Percentiles rank a stretch among this genome's conserved stretches.
phyloP scores from a whole-genome alignment of 306 rosid species.

The Castanea mollissima region DNA sequence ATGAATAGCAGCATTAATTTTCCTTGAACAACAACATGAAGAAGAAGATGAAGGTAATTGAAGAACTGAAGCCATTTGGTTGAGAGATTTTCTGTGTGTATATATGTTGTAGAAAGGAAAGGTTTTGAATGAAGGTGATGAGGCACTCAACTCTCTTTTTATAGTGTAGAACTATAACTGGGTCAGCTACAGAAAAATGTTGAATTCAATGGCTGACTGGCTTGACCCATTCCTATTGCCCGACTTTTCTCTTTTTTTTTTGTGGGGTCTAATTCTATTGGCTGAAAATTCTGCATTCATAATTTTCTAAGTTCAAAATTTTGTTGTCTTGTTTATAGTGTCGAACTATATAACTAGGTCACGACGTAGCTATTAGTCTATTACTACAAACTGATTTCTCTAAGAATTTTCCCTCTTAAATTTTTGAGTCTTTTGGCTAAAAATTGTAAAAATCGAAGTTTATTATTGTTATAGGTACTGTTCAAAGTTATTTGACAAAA shows the following conservation, averaged over 20 bases:
- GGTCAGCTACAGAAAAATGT: constrained; percentile 32
- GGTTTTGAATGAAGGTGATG: not conserved
- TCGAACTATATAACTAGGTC: no score
- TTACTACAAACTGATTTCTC: no score
- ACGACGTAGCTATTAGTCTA: no score
- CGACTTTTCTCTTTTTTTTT: not conserved
- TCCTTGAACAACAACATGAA: constrained; percentile 25
- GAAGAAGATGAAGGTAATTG: constrained; percentile 22
- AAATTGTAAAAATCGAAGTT: no score
- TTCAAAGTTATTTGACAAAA: no score
- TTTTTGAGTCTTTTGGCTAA: no score
- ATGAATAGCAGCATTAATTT: constrained; percentile 44
- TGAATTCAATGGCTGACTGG: not conserved
- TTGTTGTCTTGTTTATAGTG: no score
- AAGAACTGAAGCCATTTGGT: constrained; percentile 49
- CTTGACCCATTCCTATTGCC: constrained; percentile 4
- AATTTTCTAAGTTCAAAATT: not conserved
- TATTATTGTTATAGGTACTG: no score
- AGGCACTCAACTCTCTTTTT: constrained; percentile 3
- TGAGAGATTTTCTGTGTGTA: constrained; percentile 7
- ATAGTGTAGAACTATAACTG: not conserved
- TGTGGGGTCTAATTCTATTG: not conserved
- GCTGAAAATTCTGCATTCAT: not conserved
- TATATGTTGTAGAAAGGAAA: no score
- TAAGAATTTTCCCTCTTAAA: no score